These are phyloP conservation scores for Allium sativum DNA, from an alignment of 106 monocot genomes.

Conservation along the genomic window DNA sequence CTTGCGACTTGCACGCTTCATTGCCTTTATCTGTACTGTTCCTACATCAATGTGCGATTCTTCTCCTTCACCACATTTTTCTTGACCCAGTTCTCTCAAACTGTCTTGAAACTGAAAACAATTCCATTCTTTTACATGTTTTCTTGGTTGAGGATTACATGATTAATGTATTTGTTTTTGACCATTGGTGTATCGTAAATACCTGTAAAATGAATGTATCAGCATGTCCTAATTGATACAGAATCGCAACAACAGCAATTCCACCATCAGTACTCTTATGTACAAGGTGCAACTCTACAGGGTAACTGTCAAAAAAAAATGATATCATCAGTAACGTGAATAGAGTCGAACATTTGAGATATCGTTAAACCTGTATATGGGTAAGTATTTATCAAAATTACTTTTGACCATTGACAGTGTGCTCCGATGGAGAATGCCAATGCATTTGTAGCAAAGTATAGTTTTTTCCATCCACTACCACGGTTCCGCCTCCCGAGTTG, in stretches of 20 bases:
- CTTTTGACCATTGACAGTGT: constrained; percentile 22
- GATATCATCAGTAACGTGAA: not conserved
- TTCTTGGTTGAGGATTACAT: not conserved
- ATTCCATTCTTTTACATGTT: not conserved
- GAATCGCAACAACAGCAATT: constrained; percentile 34
- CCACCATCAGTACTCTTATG: constrained; percentile 35
- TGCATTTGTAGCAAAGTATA: constrained; percentile 36
- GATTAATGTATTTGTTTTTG: not conserved
- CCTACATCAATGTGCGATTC: constrained; percentile 5
- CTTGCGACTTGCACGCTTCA: constrained; percentile 30
- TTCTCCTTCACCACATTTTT: constrained; percentile 1
- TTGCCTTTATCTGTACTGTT: constrained; percentile 22
- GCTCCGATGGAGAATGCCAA: constrained; percentile 54
- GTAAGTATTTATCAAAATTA: not conserved
- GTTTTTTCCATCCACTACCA: constrained; percentile 26
- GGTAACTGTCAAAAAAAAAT: constrained; percentile 17
- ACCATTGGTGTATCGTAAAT: not conserved
- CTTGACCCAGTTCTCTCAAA: not conserved
- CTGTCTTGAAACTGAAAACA: not conserved
- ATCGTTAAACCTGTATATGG: not conserved
- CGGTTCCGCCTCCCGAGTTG: constrained; percentile 9
- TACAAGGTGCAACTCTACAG: constrained; percentile 59
- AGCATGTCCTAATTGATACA: constrained; percentile 39
- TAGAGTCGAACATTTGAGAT: too few relatives aligned
- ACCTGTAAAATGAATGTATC: constrained; percentile 61